phyloP scores from a whole-genome alignment of 495 filamentous ascomycete genomes.

The Thozetella sp. region DNA sequence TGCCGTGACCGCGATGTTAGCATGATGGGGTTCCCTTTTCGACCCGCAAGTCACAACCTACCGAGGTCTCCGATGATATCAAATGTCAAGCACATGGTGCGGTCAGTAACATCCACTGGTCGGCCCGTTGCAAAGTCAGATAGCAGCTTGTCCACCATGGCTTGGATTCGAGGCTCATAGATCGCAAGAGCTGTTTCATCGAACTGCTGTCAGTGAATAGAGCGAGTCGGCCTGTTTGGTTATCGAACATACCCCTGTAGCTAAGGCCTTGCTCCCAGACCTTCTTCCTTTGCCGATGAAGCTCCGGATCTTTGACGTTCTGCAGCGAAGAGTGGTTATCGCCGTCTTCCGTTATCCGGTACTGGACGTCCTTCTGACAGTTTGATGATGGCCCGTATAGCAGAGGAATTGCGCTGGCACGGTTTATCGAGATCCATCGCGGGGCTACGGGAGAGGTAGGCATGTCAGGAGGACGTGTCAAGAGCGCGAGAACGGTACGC shows the following conservation, averaged over 20 bases:
- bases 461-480: background rate
- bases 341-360: constrained; percentile 21
- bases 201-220: background rate
- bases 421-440: constrained; percentile 33
- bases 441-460: constrained; percentile 12
- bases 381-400: constrained; percentile 33
- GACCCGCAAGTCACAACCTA: background rate
- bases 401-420: constrained; percentile 24
- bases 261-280: constrained; percentile 33
- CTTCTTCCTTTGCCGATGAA: constrained; percentile 29
- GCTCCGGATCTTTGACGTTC: constrained; percentile 16
- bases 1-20: background rate
- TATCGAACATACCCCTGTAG: constrained; percentile 18
- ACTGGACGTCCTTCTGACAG: constrained; percentile 37
- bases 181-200: constrained; percentile 17
- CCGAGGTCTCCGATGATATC: constrained; percentile 24
- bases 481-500: background rate
- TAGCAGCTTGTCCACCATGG: constrained; percentile 25
- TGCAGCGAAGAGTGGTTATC: constrained; percentile 24
- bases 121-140: constrained; percentile 15
- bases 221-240: background rate
- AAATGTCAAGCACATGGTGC: constrained; percentile 31
- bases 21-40: background rate
- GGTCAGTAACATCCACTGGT: constrained; percentile 22
- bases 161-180: constrained; percentile 20